These are phyloP conservation scores for Aspergillus fumigatiaffinis DNA, from an alignment of 2,329 filamentous ascomycete genomes.

Conservation along the genomic window DNA sequence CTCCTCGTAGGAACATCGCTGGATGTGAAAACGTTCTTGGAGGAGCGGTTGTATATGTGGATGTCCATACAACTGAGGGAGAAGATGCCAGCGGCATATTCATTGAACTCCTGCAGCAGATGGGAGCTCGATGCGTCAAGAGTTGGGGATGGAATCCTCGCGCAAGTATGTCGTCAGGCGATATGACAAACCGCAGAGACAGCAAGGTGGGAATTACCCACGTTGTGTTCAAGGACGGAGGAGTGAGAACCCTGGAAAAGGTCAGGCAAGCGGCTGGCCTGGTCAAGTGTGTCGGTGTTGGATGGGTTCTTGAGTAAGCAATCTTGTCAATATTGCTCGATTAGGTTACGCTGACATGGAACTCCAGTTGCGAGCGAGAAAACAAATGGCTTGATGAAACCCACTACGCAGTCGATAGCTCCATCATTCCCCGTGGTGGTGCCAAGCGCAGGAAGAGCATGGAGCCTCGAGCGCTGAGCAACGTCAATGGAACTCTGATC, in stretches of 20 bases:
- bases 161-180: slow-evolving; percentile 36
- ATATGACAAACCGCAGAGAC: slow-evolving; percentile 29
- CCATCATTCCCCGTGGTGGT: slow-evolving; percentile 64
- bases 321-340: background rate
- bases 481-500: slow-evolving; percentile 63
- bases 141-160: slow-evolving; percentile 70
- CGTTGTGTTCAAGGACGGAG: slow-evolving; percentile 85
- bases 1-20: slow-evolving; percentile 21
- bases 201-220: slow-evolving; percentile 74
- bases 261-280: slow-evolving; percentile 67
- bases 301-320: slow-evolving; percentile 83
- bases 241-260: slow-evolving; percentile 75
- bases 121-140: slow-evolving; percentile 77
- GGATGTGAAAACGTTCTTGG: slow-evolving; percentile 48
- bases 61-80: slow-evolving; percentile 78
- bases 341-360: slow-evolving; percentile 9
- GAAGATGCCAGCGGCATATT: slow-evolving; percentile 79
- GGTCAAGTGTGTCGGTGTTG: slow-evolving; percentile 81
- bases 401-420: slow-evolving; percentile 65
- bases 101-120: slow-evolving; percentile 70
- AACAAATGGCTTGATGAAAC: slow-evolving; percentile 73
- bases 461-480: slow-evolving; percentile 68
- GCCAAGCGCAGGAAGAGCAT: slow-evolving; percentile 73
- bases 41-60: slow-evolving; percentile 75
- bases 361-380: slow-evolving; percentile 65